Percentiles rank a stretch among this genome's conserved stretches.
Evolutionary conservation across 1,139 yeast genomes (phyloP).

Genomic region (Blastobotrys aristatus): DNA sequence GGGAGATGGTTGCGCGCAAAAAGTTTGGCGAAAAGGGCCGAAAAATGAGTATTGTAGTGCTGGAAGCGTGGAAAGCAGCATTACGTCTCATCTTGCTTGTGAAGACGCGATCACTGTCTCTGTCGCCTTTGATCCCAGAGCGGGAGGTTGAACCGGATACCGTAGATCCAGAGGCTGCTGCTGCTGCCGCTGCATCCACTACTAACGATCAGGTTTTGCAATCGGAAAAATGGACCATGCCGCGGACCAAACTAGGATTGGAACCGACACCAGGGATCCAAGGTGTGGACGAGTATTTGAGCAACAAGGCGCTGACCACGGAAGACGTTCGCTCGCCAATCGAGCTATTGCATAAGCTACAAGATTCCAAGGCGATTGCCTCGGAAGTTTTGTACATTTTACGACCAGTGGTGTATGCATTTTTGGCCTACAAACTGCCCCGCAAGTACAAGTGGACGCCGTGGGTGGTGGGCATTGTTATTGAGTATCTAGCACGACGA

Average conservation of each 20-base stretch:
- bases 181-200: background rate
- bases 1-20: constrained; percentile 36
- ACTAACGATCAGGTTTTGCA: background rate
- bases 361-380: constrained; percentile 22
- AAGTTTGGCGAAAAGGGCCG: constrained; percentile 29
- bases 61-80: constrained; percentile 35
- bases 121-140: constrained; percentile 34
- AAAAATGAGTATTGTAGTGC: constrained; percentile 32
- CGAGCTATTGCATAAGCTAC: constrained; percentile 28
- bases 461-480: constrained; percentile 37
- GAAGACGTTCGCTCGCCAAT: constrained; percentile 36
- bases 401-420: constrained; percentile 38
- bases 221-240: constrained; percentile 28
- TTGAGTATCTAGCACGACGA: constrained; percentile 34
- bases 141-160: constrained; percentile 33
- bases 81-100: constrained; percentile 33
- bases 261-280: constrained; percentile 6
- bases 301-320: constrained; percentile 28
- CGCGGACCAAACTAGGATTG: constrained; percentile 29
- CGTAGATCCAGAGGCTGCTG: background rate
- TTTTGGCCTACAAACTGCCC: constrained; percentile 27
- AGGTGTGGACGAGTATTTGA: constrained; percentile 24
- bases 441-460: constrained; percentile 35
- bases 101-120: constrained; percentile 30
- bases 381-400: constrained; percentile 37